These are phyloP conservation scores for Albugo candida DNA, from an alignment of 352 stramenopile genomes.

Conservation along the genomic window DNA sequence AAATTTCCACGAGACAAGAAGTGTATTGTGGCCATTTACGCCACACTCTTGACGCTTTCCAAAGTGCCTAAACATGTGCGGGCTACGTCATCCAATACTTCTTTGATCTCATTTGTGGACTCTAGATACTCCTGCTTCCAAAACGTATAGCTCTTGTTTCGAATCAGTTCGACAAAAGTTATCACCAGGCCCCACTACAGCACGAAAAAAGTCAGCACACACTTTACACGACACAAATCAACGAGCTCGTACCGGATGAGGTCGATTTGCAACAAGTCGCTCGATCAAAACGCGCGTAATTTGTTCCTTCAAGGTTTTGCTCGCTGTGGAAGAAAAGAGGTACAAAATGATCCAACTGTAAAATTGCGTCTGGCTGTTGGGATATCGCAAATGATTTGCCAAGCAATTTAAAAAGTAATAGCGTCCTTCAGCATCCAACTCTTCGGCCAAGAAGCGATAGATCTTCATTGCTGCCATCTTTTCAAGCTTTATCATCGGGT, in stretches of 20 bases:
- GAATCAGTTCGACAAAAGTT: constrained; percentile 99
- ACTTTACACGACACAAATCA: constrained; percentile 1
- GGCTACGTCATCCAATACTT: constrained; percentile 96
- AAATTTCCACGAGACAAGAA: no score
- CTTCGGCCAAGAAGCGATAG: constrained; percentile 91
- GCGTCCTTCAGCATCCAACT: constrained; percentile 87
- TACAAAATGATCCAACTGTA: constrained; percentile 98
- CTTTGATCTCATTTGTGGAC: constrained; percentile 97
- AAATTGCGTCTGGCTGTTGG: constrained; percentile 99
- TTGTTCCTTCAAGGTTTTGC: constrained; percentile 94
- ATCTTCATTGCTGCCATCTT: constrained; percentile 83
- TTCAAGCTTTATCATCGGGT: constrained; percentile 50
- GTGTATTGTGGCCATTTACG: no score
- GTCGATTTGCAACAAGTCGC: constrained; percentile 96
- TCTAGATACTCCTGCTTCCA: constrained; percentile 97
- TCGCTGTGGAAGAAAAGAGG: constrained; percentile 93
- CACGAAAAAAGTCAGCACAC: constrained; percentile 6
- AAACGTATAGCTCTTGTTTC: constrained; percentile 98
- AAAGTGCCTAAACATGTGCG: constrained; percentile 80
- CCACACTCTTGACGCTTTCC: background rate
- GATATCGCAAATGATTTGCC: constrained; percentile 97
- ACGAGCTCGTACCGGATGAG: constrained; percentile 74
- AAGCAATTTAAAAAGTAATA: constrained; percentile 98
- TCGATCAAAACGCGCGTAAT: constrained; percentile 97
- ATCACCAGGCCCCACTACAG: constrained; percentile 88